A percentile compares a stretch with the other conserved stretches of the same genome.
These are phyloP conservation scores for Perkinsus olseni DNA, from an alignment of 169 alveolate species.

Conservation along the genomic window DNA sequence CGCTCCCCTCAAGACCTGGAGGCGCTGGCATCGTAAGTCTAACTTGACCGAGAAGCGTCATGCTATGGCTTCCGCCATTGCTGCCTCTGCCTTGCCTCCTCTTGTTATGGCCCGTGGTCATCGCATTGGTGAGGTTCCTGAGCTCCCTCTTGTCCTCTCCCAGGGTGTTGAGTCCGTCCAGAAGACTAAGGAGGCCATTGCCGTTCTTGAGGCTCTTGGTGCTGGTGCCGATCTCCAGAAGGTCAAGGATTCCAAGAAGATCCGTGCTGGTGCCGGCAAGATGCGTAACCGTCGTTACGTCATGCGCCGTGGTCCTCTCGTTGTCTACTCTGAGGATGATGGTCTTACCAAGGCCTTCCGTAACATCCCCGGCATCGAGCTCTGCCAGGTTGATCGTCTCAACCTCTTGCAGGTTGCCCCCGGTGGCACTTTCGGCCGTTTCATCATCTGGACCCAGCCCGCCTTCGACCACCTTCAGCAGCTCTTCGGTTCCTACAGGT, in stretches of 20 bases:
- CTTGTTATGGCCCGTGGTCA: slow-evolving; percentile 98
- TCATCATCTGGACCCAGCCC: slow-evolving; percentile 88
- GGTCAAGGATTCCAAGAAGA: slow-evolving; percentile 51
- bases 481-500: slow-evolving; percentile 73
- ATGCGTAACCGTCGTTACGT: slow-evolving; percentile 88
- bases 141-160: slow-evolving; percentile 91
- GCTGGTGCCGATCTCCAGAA: slow-evolving; percentile 75
- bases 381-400: slow-evolving; percentile 85
- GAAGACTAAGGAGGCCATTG: slow-evolving; percentile 83
- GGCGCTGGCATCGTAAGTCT: slow-evolving; percentile 95
- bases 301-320: slow-evolving; percentile 92
- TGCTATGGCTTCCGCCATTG: slow-evolving; percentile 95
- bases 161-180: slow-evolving; percentile 16
- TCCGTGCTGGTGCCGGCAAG: slow-evolving; percentile 91
- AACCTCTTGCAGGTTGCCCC: slow-evolving; percentile 96
- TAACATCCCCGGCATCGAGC: slow-evolving; percentile 94
- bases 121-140: slow-evolving; percentile 81
- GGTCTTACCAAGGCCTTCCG: slow-evolving; percentile 90
- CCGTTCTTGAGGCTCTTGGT: slow-evolving; percentile 71
- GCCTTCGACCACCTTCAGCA: slow-evolving; percentile 85
- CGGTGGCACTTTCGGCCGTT: slow-evolving; percentile 97
- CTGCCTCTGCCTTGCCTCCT: slow-evolving; percentile 94
- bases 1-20: slow-evolving; percentile 93
- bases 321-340: slow-evolving; percentile 84
- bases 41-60: slow-evolving; percentile 91